Evolutionary conservation across 148 eudicot species (phyloP), one percentile per base, ranked within the genome.

Genomic region (Spergularia marina): DNA sequence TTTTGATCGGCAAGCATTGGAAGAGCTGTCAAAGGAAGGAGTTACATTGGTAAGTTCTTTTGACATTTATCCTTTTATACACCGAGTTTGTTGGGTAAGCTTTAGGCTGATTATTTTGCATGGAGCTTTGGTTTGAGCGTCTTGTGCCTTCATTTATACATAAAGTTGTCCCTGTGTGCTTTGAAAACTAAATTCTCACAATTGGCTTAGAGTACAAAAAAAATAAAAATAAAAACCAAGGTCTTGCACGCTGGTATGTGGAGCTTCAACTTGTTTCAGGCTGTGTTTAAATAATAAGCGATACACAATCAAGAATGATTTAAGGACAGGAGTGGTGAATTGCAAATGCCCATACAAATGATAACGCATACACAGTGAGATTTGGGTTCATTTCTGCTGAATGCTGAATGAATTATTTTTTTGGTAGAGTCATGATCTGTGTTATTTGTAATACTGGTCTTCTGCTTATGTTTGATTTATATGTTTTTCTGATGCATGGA

Each of bases 1-100:
- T 49, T 95, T 95, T 81, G 98, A 95, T 63, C 92, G 98, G 56
- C 86, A 74, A 78, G 96, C 87, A 59, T 87, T 95, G 70, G 98
- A 95, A 79, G 92, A 95, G 81, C 92, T 95, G 65, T 83, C 98
- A 11, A 95, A 90, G 80, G 98, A 95, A 83, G 98, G 98, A 71
- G 97, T 95, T 70, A 92, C 98, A 67, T 85, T 95, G 83, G 98
- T 95, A 85, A 80, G 91, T 71, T 57, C 72, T 72, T 51, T 64
- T 34, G 14, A 16, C 36, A 20, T 30, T 67, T 68, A 47, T 49
- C 57, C 53, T 70, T 40, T 64, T 44, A 44, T 39, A 16, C 54
- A 6, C 60, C 10, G 23, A 53, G 3, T 70, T 53, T 61, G 68
- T 25, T 49, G 39, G 16, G 59, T 70, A 53, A 17, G 6, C 52